A percentile compares a stretch with the other conserved stretches of the same genome.
These are phyloP conservation scores for Skeletonema tropicum DNA, from an alignment of 108 stramenopile species.

Conservation along the genomic window DNA sequence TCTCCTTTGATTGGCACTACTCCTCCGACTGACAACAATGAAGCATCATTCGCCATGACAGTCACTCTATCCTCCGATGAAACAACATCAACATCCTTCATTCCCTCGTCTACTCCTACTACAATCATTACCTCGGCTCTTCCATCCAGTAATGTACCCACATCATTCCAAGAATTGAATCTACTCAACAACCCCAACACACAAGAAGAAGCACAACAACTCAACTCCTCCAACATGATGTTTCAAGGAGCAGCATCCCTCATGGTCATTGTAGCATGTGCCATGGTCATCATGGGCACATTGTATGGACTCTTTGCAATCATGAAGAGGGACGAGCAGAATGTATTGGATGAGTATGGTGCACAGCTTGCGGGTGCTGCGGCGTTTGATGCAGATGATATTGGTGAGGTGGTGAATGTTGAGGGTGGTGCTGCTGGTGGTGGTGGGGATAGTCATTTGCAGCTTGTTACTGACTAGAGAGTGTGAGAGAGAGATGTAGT, in stretches of 20 bases:
- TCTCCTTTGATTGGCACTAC: neutral
- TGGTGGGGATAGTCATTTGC: neutral
- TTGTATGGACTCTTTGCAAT: neutral
- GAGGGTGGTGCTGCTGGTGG: neutral
- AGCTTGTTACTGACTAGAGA: conserved; percentile 1
- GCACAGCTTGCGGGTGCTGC: neutral
- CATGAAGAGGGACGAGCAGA: neutral
- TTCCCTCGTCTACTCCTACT: neutral
- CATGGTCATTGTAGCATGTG: neutral
- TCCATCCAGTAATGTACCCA: neutral
- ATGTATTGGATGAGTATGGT: too few species aligned
- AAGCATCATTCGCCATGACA: neutral
- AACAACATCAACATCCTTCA: neutral
- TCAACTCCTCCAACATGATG: too few species aligned
- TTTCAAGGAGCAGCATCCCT: neutral
- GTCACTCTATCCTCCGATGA: neutral
- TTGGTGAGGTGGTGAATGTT: neutral
- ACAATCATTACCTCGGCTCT: neutral
- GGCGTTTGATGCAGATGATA: neutral
- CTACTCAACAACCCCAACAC: neutral
- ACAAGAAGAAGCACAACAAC: neutral
- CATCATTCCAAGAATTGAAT: neutral
- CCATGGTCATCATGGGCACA: neutral
- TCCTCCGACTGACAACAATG: neutral
- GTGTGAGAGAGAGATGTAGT: too few species aligned